Evolutionary conservation across 768 basidiomycete genomes (phyloP).

Genomic region (Boletellus emodensis): DNA sequence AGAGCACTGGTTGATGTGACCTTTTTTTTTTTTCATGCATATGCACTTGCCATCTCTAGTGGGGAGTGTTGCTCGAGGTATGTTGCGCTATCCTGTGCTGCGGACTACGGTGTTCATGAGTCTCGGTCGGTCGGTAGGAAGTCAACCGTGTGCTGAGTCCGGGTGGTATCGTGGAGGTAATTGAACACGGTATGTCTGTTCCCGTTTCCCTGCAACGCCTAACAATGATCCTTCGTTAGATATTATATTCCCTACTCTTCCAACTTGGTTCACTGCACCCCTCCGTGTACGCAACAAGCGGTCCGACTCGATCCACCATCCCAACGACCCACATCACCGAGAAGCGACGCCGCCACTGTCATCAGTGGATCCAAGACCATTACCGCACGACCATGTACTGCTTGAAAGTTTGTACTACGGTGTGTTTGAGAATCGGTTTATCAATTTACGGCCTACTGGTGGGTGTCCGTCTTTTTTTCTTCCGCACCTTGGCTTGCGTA

Average conservation of each 20-base stretch:
- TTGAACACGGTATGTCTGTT: slow-evolving; percentile 60
- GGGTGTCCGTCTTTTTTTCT: slow-evolving; percentile 16
- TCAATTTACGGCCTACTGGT: slow-evolving; percentile 69
- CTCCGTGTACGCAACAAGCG: slow-evolving; percentile 51
- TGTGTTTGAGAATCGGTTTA: slow-evolving; percentile 67
- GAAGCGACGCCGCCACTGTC: slow-evolving; percentile 28
- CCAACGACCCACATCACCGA: slow-evolving; percentile 41
- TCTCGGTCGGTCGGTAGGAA: slow-evolving; percentile 45
- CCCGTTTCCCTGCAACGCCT: neutral
- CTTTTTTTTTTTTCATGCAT: neutral
- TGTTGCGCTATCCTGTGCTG: neutral
- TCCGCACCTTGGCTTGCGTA: neutral
- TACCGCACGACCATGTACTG: slow-evolving; percentile 63
- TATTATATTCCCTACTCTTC: slow-evolving; percentile 69
- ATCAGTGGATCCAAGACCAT: slow-evolving; percentile 33
- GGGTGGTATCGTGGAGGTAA: slow-evolving; percentile 65
- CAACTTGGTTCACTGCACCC: slow-evolving; percentile 73
- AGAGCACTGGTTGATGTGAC: slow-evolving; percentile 1
- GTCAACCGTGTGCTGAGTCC: slow-evolving; percentile 65
- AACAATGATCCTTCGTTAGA: slow-evolving; percentile 39
- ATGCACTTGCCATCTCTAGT: slow-evolving; percentile 37
- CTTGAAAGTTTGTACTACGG: slow-evolving; percentile 64
- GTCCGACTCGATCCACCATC: slow-evolving; percentile 47
- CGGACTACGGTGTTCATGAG: slow-evolving; percentile 1
- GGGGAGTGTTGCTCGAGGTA: slow-evolving; percentile 67